A percentile compares a stretch with the other conserved stretches of the same genome.
These are phyloP conservation scores for Chloranthus sessilifolius DNA, from an alignment of 164 flowering plant genomes.

Conservation along the genomic window DNA sequence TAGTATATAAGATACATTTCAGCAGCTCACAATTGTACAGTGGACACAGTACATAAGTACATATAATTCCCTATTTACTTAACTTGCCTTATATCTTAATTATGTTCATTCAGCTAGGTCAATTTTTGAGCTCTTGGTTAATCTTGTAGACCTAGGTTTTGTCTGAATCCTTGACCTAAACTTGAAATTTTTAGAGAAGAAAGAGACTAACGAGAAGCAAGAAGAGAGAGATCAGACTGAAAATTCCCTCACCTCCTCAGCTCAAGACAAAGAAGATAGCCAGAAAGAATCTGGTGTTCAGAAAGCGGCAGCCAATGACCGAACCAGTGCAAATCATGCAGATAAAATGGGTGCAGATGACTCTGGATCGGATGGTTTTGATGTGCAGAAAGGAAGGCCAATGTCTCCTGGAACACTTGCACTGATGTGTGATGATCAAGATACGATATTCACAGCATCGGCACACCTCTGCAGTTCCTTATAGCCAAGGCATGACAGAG, in stretches of 20 bases:
- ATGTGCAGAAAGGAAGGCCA: conserved; percentile 52
- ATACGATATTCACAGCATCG: conserved; percentile 64
- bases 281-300: conserved; percentile 35
- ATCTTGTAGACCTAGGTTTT: too few species aligned
- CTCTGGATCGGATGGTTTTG: conserved; percentile 52
- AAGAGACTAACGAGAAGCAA: conserved; percentile 28
- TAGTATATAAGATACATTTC: too few species aligned
- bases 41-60: too few species aligned
- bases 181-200: conserved; percentile 37
- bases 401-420: conserved; percentile 96
- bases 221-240: conserved; percentile 28
- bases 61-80: too few species aligned
- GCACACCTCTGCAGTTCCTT: conserved; percentile 32
- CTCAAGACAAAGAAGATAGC: conserved; percentile 33
- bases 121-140: too few species aligned
- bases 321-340: conserved; percentile 37
- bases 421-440: conserved; percentile 93
- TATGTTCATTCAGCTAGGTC: too few species aligned
- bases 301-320: conserved; percentile 33
- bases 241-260: conserved; percentile 39
- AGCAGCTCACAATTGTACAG: too few species aligned
- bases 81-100: too few species aligned
- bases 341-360: conserved; percentile 43
- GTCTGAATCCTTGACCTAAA: too few species aligned
- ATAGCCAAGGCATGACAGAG: conserved; percentile 51